Base-by-base conservation (phyloP, 2,329 filamentous ascomycete species). In the Penicillium sp. region DNA sequence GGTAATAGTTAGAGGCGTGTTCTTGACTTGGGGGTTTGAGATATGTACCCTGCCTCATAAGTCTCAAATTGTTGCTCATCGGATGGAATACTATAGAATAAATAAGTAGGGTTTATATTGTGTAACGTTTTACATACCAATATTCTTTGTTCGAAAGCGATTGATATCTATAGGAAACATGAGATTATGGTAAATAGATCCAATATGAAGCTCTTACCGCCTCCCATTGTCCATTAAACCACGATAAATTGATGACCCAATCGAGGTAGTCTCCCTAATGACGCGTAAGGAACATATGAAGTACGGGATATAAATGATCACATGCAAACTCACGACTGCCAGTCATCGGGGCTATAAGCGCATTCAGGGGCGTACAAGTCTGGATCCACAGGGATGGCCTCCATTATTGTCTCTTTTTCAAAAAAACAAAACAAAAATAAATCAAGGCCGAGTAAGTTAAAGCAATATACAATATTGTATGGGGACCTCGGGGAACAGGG, bases 41-140 rank as follows among this genome's bases (percentile, higher is more conserved):
- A 29, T 21, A 25, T 19, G 10, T 56, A 52, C 47, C 53, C 53
- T 31, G 53, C 53, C 31, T 56, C 53, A 23, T 56, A 56, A 19
- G 53, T 52, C 34, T 56, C 47, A 11, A 56, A 56, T 40, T 56
- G 53, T 33, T 45, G 48, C 29, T 56, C 53, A 34, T 56, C 53
- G 5, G 53, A 56, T 15, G 53, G 53, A 34, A 56, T 19, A n/a
- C 53, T 52, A 4, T n/a, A 9, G 23, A n/a, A 31, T 4, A 5
- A 9, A 52, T 38, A 13, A 33, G 46, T n/a, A 7, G 8, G 6
- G 13, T 5, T 7, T 11, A 13, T 31, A 8, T 38, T 55, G 2
- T n/a, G 13, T 8, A 5, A 5, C 1, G 15, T 15, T 23, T 16
- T 11, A 34, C 41, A 6, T 21, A 52, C 53, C 40, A 51, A 31